These are phyloP conservation scores for Lentinus polychrous DNA, from an alignment of 1,284 basidiomycete species.

Conservation along the genomic window DNA sequence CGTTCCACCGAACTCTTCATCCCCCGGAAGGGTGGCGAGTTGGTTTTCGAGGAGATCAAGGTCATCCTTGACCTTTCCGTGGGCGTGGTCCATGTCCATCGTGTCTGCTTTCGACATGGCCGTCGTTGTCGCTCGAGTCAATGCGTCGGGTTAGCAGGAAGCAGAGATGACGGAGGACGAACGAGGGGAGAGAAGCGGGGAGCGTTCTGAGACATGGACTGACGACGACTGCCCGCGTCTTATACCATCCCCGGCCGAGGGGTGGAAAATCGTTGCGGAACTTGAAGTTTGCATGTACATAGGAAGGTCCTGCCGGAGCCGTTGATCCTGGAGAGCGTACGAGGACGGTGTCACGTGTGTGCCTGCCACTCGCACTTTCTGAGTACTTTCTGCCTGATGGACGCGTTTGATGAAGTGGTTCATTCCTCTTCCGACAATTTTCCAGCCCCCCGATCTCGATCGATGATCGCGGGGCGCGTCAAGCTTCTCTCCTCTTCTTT, in stretches of 20 bases:
- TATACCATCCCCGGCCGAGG: neutral
- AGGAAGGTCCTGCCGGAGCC: too few relatives aligned
- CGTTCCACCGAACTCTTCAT: slow-evolving; percentile 36
- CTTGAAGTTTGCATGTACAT: neutral
- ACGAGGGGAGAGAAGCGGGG: slow-evolving; percentile 1
- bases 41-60: neutral
- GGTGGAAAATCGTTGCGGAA: neutral
- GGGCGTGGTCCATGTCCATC: neutral
- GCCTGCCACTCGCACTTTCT: too few relatives aligned
- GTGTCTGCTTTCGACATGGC: neutral
- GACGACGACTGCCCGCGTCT: neutral
- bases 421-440: too few relatives aligned
- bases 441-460: too few relatives aligned
- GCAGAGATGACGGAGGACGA: neutral
- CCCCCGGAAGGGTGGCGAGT: slow-evolving; percentile 6
- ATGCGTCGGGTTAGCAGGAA: neutral
- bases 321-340: too few relatives aligned
- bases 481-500: too few relatives aligned
- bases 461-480: too few relatives aligned
- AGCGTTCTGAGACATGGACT: neutral
- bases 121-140: neutral
- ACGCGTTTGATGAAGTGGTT: too few relatives aligned
- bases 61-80: neutral
- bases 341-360: too few relatives aligned
- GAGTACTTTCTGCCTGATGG: too few relatives aligned